Conservation (phyloP, 768 basidiomycete genomes). For the Serendipita sp. region DNA sequence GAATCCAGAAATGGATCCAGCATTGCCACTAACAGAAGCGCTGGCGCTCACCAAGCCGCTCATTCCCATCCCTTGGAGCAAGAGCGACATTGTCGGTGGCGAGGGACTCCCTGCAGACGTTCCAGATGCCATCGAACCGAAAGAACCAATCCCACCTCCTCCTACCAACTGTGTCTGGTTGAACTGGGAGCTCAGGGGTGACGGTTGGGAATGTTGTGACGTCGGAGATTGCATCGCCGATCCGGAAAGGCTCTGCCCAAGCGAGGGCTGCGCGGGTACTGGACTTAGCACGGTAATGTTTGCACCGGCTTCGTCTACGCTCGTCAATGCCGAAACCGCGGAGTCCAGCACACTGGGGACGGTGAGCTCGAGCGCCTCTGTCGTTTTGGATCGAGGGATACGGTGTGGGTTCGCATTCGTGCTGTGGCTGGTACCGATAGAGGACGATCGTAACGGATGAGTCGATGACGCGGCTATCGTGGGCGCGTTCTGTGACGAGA, state of each 20-base stretch:
- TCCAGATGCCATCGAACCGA: neutral
- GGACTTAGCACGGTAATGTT: neutral
- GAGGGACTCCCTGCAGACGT: slow-evolving; percentile 1
- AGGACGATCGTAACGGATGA: slow-evolving; percentile 19
- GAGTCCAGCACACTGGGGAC: slow-evolving; percentile 76
- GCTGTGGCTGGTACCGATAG: slow-evolving; percentile 20
- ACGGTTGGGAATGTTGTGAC: neutral
- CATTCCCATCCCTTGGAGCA: slow-evolving; percentile 2
- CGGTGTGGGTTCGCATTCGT: slow-evolving; percentile 36
- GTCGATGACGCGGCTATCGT: slow-evolving; percentile 26
- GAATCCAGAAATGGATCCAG: neutral
- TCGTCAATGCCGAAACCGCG: slow-evolving; percentile 55
- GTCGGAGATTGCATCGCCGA: slow-evolving; percentile 1
- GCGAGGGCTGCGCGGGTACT: neutral
- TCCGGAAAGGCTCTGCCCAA: neutral
- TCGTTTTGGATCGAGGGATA: slow-evolving; percentile 51
- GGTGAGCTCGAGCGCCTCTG: slow-evolving; percentile 59
- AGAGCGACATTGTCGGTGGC: neutral
- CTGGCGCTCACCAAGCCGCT: slow-evolving; percentile 1
- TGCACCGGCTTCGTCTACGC: neutral
- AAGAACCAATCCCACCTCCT: neutral
- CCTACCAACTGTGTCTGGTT: neutral
- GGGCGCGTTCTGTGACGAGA: neutral
- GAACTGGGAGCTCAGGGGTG: neutral
- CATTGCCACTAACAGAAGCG: slow-evolving; percentile 1